Evolutionary conservation across 2,329 filamentous ascomycete species (phyloP).

Genomic region (Neofusicoccum parvum): DNA sequence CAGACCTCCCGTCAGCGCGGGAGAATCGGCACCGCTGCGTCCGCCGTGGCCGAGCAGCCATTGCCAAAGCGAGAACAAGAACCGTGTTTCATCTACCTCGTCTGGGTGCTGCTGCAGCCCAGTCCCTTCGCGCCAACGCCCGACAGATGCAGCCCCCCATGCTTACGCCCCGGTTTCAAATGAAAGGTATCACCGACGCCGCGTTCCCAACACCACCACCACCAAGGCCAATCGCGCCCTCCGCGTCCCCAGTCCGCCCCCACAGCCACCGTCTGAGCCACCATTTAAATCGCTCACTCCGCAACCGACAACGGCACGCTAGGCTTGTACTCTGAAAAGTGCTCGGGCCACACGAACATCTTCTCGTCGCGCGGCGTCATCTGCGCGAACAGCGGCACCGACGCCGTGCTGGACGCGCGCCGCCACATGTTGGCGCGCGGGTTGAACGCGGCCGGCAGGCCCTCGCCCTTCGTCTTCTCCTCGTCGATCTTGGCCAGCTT

Average conservation of each 20-base stretch:
- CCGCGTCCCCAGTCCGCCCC: background rate
- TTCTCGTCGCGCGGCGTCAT: constrained; percentile 62
- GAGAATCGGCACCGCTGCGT: background rate
- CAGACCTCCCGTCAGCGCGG: background rate
- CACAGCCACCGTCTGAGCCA: constrained; percentile 12
- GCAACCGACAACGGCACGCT: background rate
- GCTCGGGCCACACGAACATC: constrained; percentile 65
- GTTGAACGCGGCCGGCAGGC: constrained; percentile 64
- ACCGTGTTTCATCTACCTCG: background rate
- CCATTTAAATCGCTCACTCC: constrained; percentile 7
- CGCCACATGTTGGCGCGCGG: constrained; percentile 70
- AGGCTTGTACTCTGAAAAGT: constrained; percentile 42
- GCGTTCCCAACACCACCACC: background rate
- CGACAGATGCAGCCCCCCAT: background rate
- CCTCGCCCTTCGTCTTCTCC: constrained; percentile 61
- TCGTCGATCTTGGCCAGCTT: constrained; percentile 62
- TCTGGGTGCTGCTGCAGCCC: constrained; percentile 4
- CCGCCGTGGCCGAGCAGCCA: background rate
- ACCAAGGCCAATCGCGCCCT: constrained; percentile 5
- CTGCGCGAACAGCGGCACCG: constrained; percentile 52
- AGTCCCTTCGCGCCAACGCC: constrained; percentile 4
- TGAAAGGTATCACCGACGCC: constrained; percentile 11
- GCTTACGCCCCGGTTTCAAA: constrained; percentile 3
- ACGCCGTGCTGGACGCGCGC: constrained; percentile 60
- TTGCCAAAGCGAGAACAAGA: too few relatives aligned